Evolutionary conservation across 345 rosid species (phyloP).

Genomic region (Brassica rapa): DNA sequence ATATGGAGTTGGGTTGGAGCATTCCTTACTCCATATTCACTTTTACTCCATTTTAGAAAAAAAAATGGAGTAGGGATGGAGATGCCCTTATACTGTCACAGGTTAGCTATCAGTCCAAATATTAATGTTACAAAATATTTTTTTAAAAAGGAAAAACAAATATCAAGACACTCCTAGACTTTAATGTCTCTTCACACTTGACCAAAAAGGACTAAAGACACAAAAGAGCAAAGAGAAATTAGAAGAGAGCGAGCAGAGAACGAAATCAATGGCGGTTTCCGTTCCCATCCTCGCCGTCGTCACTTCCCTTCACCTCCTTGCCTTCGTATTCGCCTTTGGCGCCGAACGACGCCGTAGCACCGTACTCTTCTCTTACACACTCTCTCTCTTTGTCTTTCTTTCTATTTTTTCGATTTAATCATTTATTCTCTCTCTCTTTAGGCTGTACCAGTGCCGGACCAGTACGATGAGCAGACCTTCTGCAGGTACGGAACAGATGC

Average conservation of each 20-base stretch:
- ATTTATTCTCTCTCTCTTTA: constrained; percentile 17
- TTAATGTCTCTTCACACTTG: constrained; percentile 22
- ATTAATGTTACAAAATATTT: background rate
- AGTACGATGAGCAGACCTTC: constrained; percentile 77
- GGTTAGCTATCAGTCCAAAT: no score
- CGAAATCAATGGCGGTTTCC: constrained; percentile 64
- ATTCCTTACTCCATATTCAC: no score
- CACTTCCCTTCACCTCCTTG: constrained; percentile 75
- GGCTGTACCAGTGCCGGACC: constrained; percentile 65
- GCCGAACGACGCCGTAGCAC: constrained; percentile 96
- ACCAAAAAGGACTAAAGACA: constrained; percentile 20
- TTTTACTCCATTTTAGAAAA: no score
- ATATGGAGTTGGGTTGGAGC: no score
- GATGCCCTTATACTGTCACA: no score
- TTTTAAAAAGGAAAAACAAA: background rate
- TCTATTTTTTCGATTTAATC: background rate
- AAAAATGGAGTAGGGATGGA: no score
- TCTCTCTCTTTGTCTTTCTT: background rate
- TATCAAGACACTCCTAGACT: constrained; percentile 23
- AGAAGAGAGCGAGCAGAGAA: background rate
- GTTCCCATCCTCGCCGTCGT: constrained; percentile 56
- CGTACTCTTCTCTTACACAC: constrained; percentile 43
- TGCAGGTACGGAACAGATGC: constrained; percentile 80
- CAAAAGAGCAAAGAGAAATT: constrained; percentile 15
- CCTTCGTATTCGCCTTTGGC: constrained; percentile 92